These are phyloP conservation scores for Cladosporium sp. DNA, from an alignment of 2,329 filamentous ascomycete species.

Conservation along the genomic window DNA sequence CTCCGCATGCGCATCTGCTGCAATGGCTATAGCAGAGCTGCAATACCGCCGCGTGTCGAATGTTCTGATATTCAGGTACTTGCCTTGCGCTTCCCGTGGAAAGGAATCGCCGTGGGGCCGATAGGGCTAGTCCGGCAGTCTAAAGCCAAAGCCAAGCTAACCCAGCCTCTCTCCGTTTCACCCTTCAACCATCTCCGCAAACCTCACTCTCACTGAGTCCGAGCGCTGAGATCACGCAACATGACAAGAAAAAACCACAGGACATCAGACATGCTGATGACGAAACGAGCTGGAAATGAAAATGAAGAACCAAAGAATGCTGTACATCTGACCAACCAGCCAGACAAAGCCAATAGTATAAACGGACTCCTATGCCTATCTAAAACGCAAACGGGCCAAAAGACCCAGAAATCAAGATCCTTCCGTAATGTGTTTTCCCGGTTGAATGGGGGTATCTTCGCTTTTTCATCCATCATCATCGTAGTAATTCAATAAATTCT, in stretches of 20 bases:
- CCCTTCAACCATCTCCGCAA: neutral
- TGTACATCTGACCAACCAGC: neutral
- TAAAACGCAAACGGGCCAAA: too few relatives aligned
- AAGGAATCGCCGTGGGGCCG: neutral
- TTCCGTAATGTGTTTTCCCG: constrained; percentile 16
- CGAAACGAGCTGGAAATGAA: neutral
- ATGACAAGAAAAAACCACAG: neutral
- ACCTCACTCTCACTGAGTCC: neutral
- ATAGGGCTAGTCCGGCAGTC: neutral
- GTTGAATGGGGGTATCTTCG: constrained; percentile 33
- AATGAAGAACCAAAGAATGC: neutral
- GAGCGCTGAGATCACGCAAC: neutral
- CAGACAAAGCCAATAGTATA: neutral
- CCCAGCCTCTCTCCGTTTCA: constrained; percentile 3
- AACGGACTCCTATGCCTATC: neutral
- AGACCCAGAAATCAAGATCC: neutral
- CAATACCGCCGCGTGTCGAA: too few relatives aligned
- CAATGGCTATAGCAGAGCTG: too few relatives aligned
- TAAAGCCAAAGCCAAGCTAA: neutral
- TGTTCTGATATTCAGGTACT: neutral
- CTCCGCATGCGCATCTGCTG: too few relatives aligned
- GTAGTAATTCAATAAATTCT: constrained; percentile 11
- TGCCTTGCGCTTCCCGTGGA: neutral
- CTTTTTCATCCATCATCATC: constrained; percentile 16
- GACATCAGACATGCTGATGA: neutral